Evolutionary conservation across 176 grass and related monocot species (phyloP).

Genomic region (Juncus inflexus): DNA sequence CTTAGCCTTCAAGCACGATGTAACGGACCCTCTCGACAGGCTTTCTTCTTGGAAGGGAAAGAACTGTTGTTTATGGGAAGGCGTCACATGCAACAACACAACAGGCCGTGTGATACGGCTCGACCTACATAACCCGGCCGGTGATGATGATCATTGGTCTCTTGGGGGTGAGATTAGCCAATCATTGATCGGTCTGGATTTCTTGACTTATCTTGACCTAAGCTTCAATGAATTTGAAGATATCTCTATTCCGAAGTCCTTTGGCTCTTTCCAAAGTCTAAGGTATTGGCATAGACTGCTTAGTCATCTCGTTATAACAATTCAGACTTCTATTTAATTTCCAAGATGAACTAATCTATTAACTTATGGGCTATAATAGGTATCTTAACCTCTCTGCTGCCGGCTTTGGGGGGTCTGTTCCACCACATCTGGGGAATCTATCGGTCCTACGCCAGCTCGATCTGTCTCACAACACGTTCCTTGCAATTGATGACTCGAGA

Average conservation of each 20-base stretch:
- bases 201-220: slow-evolving; percentile 23
- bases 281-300: not conserved
- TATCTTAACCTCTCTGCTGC: slow-evolving; percentile 29
- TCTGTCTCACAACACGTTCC: not conserved
- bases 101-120: slow-evolving; percentile 14
- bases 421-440: slow-evolving; percentile 32
- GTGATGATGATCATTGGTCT: not conserved
- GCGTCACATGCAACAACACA: slow-evolving; percentile 18
- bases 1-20: slow-evolving; percentile 18
- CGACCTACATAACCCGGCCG: not conserved
- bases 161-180: slow-evolving; percentile 8
- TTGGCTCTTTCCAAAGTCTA: slow-evolving; percentile 24
- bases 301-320: too few relatives aligned
- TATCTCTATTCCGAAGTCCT: slow-evolving; percentile 3
- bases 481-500: not conserved
- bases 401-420: slow-evolving; percentile 18
- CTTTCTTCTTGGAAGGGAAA: slow-evolving; percentile 25
- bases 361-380: not conserved
- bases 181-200: slow-evolving; percentile 20
- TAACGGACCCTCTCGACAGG: slow-evolving; percentile 11
- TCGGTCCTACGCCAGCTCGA: slow-evolving; percentile 21
- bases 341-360: too few relatives aligned
- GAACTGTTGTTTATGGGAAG: slow-evolving; percentile 26
- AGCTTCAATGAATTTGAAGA: slow-evolving; percentile 30
- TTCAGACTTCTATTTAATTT: too few relatives aligned